phyloP scores from a whole-genome alignment of 2,329 filamentous ascomycete species.

The Cordyceps cicadae region DNA sequence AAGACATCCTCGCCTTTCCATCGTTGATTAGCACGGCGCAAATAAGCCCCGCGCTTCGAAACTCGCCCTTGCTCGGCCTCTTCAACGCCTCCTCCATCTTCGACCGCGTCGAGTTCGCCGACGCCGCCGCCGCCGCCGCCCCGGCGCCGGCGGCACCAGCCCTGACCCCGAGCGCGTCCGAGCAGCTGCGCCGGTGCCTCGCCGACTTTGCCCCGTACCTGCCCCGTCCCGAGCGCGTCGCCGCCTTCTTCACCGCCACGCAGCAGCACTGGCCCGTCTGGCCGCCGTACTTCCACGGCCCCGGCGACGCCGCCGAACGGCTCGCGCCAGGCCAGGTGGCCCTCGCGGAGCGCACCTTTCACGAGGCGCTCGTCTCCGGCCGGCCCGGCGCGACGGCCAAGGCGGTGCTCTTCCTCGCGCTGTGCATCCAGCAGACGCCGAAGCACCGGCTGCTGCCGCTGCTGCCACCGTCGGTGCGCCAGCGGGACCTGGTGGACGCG shows the following conservation, averaged over 20 bases:
- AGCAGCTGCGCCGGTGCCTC: constrained; percentile 9
- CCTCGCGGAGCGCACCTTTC: constrained; percentile 26
- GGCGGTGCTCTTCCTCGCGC: constrained; percentile 33
- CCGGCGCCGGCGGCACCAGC: no score
- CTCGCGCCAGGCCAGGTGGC: constrained; percentile 10
- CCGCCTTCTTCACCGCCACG: constrained; percentile 17
- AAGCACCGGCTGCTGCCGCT: constrained; percentile 21
- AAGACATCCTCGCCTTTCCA: neutral
- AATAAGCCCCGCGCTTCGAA: neutral
- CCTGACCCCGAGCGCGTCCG: neutral
- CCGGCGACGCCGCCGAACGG: neutral
- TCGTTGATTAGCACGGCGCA: neutral
- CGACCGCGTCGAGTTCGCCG: neutral
- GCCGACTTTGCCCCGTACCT: constrained; percentile 13
- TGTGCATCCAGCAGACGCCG: constrained; percentile 34
- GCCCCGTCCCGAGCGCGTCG: constrained; percentile 11
- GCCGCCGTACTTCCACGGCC: constrained; percentile 14
- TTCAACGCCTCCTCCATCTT: constrained; percentile 7
- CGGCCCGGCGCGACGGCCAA: constrained; percentile 27
- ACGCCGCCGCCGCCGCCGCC: neutral
- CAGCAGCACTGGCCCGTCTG: constrained; percentile 20
- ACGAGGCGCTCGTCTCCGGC: constrained; percentile 25
- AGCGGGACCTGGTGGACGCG: constrained; percentile 33
- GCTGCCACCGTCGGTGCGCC: constrained; percentile 28
- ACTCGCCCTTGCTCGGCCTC: constrained; percentile 1